Conservation (phyloP, 257 asterid genomes). For the Capsicum rhomboideum region DNA sequence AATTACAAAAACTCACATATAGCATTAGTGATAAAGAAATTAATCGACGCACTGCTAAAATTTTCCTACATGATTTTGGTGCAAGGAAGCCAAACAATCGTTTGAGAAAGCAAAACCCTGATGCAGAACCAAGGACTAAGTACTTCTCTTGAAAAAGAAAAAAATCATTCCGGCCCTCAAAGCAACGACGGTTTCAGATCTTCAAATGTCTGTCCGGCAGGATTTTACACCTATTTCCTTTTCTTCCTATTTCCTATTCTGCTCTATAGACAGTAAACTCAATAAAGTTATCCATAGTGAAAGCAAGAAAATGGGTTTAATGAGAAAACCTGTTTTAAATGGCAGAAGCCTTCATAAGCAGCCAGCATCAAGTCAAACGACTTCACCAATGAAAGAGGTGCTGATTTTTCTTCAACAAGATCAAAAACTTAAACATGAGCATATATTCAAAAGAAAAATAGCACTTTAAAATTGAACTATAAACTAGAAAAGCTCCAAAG, state of each 20-base stretch:
- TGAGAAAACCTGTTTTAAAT: slow-evolving; percentile 59
- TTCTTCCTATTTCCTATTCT: neutral
- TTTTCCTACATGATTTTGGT: neutral
- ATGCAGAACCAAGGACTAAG: neutral
- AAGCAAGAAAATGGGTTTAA: neutral
- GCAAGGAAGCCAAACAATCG: neutral
- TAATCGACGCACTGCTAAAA: neutral
- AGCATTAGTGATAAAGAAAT: neutral
- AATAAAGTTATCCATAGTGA: neutral
- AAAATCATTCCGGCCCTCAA: neutral
- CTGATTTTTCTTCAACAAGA: slow-evolving; percentile 32
- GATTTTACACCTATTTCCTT: neutral
- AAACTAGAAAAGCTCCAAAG: neutral
- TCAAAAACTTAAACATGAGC: neutral
- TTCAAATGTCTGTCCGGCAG: neutral
- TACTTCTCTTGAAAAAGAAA: neutral
- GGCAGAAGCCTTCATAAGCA: slow-evolving; percentile 88
- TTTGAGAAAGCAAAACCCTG: neutral
- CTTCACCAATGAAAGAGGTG: slow-evolving; percentile 59
- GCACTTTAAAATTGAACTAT: neutral
- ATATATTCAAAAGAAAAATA: too few relatives aligned
- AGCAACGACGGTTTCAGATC: neutral
- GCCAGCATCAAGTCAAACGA: slow-evolving; percentile 62
- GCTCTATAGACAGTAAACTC: neutral
- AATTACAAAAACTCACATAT: neutral